Evolutionary conservation across 805 yeast species (phyloP), one percentile per base, ranked within the genome.

Genomic region (Ascoidea asiatica): DNA sequence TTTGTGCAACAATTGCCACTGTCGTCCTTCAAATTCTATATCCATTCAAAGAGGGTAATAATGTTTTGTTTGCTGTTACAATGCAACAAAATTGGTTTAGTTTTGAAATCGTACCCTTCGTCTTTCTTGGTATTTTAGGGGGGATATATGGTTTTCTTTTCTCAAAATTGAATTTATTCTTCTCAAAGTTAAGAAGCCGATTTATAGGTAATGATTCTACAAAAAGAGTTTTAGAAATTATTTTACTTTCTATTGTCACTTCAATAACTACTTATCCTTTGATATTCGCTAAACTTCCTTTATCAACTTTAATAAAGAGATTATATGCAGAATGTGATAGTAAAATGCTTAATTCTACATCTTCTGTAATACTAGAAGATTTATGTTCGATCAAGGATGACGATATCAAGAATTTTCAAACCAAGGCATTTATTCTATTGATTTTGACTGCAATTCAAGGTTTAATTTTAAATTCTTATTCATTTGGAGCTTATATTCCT

Each of bases 1-100:
- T 84, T 2, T 77, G 86, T 52, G 80, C 95, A 1, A 82, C 87
- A 52, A 64, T 80, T 8, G 80, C 87, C 1, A 80, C 81, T 13
- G 72, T 81, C 2, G 67, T 81, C 0, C 57, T 85, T 21, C 73
- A 75, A 50, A 50, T 63, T 15, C 57, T 73, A 20, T 69, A 73
- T 46, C 77, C 79, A 1, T 73, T 72, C 49, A 62, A 69, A 40
- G 67, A 68, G 4, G 72, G 72, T 2, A 58, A 62, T 40, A 77
- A 77, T 43, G 69, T 75, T n/a, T 72, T 81, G 42, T 79, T 73
- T 51, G 77, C 75, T n/a, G 83, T 79, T 49, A 73, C 73, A 43
- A 77, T 80, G 43, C 80, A 80, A 53, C 72, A 81, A 51, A 70
- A 75, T 46, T 87, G 95, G 92, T 67, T 83, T 19, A 63, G 72